Evolutionary conservation across 768 basidiomycete genomes (phyloP).

Genomic region (Calocera viscosa): DNA sequence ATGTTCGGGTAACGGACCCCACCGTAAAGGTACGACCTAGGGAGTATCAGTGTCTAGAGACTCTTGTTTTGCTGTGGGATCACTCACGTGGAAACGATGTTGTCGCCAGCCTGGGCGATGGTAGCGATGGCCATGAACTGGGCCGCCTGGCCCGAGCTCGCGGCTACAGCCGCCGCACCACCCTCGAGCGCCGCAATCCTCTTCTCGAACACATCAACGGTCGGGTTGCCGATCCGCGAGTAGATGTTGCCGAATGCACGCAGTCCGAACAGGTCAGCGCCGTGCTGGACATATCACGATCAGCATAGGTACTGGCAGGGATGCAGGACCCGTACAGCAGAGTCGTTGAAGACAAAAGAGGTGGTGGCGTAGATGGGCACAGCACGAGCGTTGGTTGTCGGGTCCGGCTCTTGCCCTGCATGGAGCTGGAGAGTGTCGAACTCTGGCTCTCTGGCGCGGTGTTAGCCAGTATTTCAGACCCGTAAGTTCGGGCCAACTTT

Average conservation of each 20-base stretch:
- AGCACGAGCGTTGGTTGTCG: slow-evolving; percentile 40
- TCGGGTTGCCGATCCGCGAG: slow-evolving; percentile 57
- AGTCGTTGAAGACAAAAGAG: slow-evolving; percentile 60
- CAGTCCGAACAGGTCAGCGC: slow-evolving; percentile 56
- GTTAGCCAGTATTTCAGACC: neutral
- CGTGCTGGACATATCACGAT: slow-evolving; percentile 37
- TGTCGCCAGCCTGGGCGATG: slow-evolving; percentile 54
- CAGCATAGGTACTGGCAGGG: neutral
- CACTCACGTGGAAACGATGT: slow-evolving; percentile 59
- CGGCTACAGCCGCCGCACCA: slow-evolving; percentile 61
- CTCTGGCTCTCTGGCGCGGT: slow-evolving; percentile 36
- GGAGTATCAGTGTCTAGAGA: neutral
- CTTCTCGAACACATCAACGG: slow-evolving; percentile 63
- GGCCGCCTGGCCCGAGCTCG: slow-evolving; percentile 56
- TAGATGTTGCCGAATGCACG: slow-evolving; percentile 53
- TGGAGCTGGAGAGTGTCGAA: slow-evolving; percentile 75
- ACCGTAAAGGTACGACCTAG: slow-evolving; percentile 54
- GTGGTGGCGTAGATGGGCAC: slow-evolving; percentile 66
- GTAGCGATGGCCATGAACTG: slow-evolving; percentile 60
- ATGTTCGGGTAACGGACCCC: slow-evolving; percentile 37
- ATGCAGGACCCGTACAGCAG: slow-evolving; percentile 35
- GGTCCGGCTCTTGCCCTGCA: slow-evolving; percentile 54
- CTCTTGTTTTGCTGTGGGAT: no score
- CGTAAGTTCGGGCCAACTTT: neutral
- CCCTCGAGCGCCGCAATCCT: slow-evolving; percentile 73